Percentiles rank a stretch among this genome's conserved stretches.
Evolutionary conservation across 306 rosid genomes (phyloP).

Genomic region (Crataegus laevigata): DNA sequence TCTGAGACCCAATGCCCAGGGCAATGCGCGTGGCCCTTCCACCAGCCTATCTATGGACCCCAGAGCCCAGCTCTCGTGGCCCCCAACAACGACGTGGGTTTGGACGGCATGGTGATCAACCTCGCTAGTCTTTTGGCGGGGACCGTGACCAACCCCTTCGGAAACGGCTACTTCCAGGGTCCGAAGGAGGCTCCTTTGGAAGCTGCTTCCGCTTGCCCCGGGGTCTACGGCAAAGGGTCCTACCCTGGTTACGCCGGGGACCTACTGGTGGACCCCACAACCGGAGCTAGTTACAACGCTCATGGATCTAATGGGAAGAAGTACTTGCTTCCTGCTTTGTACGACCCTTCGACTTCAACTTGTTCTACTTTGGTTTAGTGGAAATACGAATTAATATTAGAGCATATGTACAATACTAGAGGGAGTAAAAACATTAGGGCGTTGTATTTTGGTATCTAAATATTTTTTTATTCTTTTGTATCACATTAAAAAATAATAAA

Average conservation of each 20-base stretch:
- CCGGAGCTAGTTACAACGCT: constrained; percentile 53
- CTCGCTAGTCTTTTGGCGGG: constrained; percentile 52
- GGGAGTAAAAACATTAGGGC: background rate
- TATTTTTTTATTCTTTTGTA: background rate
- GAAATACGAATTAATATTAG: background rate
- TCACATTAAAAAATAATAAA: too few species aligned
- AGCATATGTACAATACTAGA: background rate
- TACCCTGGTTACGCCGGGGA: constrained; percentile 55
- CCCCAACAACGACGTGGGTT: constrained; percentile 66
- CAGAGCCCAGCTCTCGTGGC: constrained; percentile 42
- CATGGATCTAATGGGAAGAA: constrained; percentile 42
- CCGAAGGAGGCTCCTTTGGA: constrained; percentile 61
- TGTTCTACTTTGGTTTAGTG: constrained; percentile 42
- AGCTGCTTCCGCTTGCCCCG: constrained; percentile 55
- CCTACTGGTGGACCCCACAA: constrained; percentile 33
- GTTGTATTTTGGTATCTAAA: background rate
- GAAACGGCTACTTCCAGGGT: constrained; percentile 58
- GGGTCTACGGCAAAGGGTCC: constrained; percentile 51
- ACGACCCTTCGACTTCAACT: constrained; percentile 41
- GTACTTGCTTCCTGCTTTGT: constrained; percentile 49
- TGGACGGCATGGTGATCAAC: constrained; percentile 56
- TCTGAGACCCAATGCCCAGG: constrained; percentile 61
- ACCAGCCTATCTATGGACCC: constrained; percentile 55
- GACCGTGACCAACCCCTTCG: constrained; percentile 45
- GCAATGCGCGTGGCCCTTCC: constrained; percentile 66